Percentiles rank a stretch among this genome's conserved stretches.
These are phyloP conservation scores for Fusarium proliferatum DNA, from an alignment of 2,329 filamentous ascomycete species.

Conservation along the genomic window DNA sequence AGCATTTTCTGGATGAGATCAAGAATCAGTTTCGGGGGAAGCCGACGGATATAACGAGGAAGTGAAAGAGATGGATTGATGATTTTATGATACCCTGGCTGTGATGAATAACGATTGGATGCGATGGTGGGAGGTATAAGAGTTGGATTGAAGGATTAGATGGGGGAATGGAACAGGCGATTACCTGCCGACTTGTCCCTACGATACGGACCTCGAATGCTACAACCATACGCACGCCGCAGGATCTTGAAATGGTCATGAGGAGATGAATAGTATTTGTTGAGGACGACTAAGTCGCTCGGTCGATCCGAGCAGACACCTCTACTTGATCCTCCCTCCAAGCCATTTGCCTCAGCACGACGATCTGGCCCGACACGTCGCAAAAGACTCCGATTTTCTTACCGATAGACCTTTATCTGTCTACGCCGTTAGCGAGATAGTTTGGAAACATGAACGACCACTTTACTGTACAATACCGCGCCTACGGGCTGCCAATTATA, in stretches of 20 bases:
- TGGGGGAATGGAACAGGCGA: background rate
- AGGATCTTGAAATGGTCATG: too few relatives aligned
- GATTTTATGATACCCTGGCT: constrained; percentile 11
- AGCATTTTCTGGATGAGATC: constrained; percentile 63
- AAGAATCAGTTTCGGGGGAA: constrained; percentile 61
- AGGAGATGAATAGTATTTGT: background rate
- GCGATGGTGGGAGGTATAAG: background rate
- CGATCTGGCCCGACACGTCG: background rate
- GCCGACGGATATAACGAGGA: constrained; percentile 53
- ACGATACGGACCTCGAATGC: background rate
- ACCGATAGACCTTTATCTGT: background rate
- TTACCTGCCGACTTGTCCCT: background rate
- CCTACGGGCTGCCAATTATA: background rate
- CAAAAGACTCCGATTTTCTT: background rate
- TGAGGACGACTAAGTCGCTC: too few relatives aligned
- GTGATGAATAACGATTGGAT: background rate
- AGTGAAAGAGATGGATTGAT: constrained; percentile 25
- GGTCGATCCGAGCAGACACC: too few relatives aligned
- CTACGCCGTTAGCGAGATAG: background rate
- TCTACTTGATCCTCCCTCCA: background rate
- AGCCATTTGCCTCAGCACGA: background rate
- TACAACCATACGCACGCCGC: background rate
- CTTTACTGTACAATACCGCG: background rate
- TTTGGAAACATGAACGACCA: background rate
- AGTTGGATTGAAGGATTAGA: background rate